A percentile compares a stretch with the other conserved stretches of the same genome.
Evolutionary conservation across 441 rosid genomes (phyloP).

Genomic region (Erodium chrysanthum): DNA sequence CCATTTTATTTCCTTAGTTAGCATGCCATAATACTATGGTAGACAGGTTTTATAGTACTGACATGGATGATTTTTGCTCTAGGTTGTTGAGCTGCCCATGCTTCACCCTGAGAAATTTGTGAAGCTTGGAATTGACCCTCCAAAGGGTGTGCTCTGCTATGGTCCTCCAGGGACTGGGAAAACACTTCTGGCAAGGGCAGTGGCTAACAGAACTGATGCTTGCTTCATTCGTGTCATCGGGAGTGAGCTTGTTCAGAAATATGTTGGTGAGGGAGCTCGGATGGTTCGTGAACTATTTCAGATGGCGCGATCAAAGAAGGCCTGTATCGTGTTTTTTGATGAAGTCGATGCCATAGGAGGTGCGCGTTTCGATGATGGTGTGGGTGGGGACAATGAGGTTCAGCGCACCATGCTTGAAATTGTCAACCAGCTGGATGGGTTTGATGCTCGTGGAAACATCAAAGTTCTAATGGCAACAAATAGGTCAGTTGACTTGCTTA

Average conservation of each 20-base stretch:
- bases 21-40: neutral
- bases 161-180: slow-evolving; percentile 87
- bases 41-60: too few relatives aligned
- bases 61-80: neutral
- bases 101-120: slow-evolving; percentile 99
- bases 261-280: slow-evolving; percentile 95
- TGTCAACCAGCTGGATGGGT: slow-evolving; percentile 94
- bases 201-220: slow-evolving; percentile 95
- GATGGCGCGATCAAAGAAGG: slow-evolving; percentile 17
- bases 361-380: slow-evolving; percentile 97
- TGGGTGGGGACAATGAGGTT: slow-evolving; percentile 93
- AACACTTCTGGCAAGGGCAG: slow-evolving; percentile 91
- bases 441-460: slow-evolving; percentile 95
- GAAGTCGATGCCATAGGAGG: slow-evolving; percentile 98
- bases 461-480: slow-evolving; percentile 96
- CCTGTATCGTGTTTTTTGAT: slow-evolving; percentile 15
- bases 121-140: slow-evolving; percentile 97
- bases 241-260: slow-evolving; percentile 96
- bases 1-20: neutral
- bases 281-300: slow-evolving; percentile 96
- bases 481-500: slow-evolving; percentile 32
- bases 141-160: slow-evolving; percentile 94
- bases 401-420: slow-evolving; percentile 98
- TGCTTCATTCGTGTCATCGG: slow-evolving; percentile 96
- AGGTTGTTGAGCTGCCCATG: slow-evolving; percentile 98